These are phyloP conservation scores for Fusarium armeniacum DNA, from an alignment of 2,329 filamentous ascomycete genomes.

Conservation along the genomic window DNA sequence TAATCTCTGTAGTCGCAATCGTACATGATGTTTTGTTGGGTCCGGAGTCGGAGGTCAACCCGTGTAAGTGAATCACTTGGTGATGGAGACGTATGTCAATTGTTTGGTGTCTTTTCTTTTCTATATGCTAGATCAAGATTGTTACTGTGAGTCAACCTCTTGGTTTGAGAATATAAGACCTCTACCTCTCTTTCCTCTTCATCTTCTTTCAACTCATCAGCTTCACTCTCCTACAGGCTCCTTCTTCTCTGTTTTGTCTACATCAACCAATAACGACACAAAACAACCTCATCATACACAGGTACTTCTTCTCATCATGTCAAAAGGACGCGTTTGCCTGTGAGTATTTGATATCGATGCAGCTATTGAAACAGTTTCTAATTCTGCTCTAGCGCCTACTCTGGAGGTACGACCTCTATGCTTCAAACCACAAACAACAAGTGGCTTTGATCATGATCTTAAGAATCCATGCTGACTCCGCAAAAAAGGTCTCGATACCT, in stretches of 20 bases:
- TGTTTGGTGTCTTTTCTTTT: constrained; percentile 8
- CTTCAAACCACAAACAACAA: background rate
- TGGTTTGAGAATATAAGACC: background rate
- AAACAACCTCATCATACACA: background rate
- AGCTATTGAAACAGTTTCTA: background rate
- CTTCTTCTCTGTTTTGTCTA: background rate
- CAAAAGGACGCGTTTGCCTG: constrained; percentile 39
- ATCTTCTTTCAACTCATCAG: background rate
- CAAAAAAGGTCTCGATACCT: constrained; percentile 57
- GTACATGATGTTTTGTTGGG: background rate
- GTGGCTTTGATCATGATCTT: background rate
- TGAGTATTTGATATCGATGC: background rate
- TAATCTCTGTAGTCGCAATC: background rate
- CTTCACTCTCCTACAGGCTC: background rate
- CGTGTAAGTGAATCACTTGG: constrained; percentile 30
- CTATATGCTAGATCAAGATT: background rate
- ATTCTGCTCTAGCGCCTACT: constrained; percentile 30
- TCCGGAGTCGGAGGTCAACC: constrained; percentile 23
- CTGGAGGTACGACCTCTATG: constrained; percentile 22
- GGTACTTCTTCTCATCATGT: constrained; percentile 10
- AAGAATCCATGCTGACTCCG: constrained; percentile 2
- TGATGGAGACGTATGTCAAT: constrained; percentile 2
- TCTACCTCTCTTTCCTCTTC: background rate
- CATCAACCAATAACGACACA: background rate
- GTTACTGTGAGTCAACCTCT: constrained; percentile 16